Evolutionary conservation across 768 basidiomycete species (phyloP).

Genomic region (Rhodotorula kratochvilovae): DNA sequence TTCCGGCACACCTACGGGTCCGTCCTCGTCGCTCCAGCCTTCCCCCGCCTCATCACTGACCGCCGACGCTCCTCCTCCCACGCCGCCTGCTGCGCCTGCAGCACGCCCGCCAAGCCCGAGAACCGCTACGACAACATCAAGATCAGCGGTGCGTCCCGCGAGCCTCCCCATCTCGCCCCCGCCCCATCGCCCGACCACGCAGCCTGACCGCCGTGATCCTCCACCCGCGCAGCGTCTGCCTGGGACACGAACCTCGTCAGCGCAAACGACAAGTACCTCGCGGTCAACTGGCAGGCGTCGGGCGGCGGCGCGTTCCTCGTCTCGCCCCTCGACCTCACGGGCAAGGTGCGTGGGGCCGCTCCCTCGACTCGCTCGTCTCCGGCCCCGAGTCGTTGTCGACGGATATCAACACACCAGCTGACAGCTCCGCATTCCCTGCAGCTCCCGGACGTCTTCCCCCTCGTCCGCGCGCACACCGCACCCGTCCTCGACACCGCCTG

Average conservation of each 20-base stretch:
- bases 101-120: conserved; percentile 28
- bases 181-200: background rate
- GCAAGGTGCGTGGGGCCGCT: conserved; percentile 70
- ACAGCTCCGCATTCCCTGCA: background rate
- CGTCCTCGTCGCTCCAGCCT: too few relatives aligned
- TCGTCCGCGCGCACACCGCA: conserved; percentile 66
- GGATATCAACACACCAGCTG: too few relatives aligned
- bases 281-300: conserved; percentile 81
- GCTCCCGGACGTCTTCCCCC: conserved; percentile 84
- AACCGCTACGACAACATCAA: conserved; percentile 38
- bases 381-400: too few relatives aligned
- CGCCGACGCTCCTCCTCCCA: background rate
- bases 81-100: background rate
- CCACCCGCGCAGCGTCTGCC: conserved; percentile 45
- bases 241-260: conserved; percentile 94
- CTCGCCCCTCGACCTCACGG: conserved; percentile 63
- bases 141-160: conserved; percentile 20
- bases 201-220: background rate
- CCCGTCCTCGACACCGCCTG: conserved; percentile 88
- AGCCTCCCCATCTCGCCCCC: background rate
- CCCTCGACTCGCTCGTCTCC: conserved; percentile 52
- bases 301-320: conserved; percentile 94
- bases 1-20: conserved; percentile 2
- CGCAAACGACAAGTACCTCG: conserved; percentile 81
- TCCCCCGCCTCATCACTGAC: background rate